Conservation (phyloP, 352 stramenopile genomes). For the Globisporangium uncinulatum region DNA sequence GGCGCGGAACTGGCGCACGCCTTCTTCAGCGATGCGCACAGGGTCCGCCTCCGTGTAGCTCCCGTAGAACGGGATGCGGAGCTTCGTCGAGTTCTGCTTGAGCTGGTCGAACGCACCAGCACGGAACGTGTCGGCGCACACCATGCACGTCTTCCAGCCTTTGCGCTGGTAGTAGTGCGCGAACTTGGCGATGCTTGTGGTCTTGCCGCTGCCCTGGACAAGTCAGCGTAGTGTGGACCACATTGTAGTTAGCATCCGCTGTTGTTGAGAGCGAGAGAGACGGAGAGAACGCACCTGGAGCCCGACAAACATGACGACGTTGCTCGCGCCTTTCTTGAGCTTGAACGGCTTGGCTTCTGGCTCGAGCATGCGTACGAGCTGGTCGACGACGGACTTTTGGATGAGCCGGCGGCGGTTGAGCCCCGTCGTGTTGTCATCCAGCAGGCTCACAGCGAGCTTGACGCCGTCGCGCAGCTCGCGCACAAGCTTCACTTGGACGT, state of each 20-base stretch:
- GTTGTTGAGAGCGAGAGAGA: neutral
- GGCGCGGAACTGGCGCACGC: conserved; percentile 94
- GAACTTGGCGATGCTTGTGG: conserved; percentile 99
- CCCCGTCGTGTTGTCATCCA: conserved; percentile 64
- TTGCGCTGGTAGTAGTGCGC: conserved; percentile 98
- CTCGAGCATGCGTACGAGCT: conserved; percentile 88
- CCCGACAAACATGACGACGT: conserved; percentile 93
- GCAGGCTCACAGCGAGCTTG: conserved; percentile 79
- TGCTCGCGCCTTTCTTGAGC: conserved; percentile 88
- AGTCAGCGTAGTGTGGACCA: conserved; percentile 13
- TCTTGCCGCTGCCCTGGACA: conserved; percentile 95
- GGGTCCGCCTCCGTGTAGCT: conserved; percentile 98
- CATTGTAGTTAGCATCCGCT: neutral
- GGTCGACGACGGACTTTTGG: conserved; percentile 89
- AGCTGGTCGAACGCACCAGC: conserved; percentile 99
- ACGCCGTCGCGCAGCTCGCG: conserved; percentile 87
- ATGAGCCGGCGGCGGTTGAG: conserved; percentile 86
- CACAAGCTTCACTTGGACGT: conserved; percentile 89
- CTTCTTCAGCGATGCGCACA: conserved; percentile 96
- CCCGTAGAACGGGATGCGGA: conserved; percentile 98
- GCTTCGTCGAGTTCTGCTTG: conserved; percentile 99
- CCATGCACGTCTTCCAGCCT: conserved; percentile 98
- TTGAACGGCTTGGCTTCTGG: conserved; percentile 83
- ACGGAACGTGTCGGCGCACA: conserved; percentile 98
- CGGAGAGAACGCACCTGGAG: conserved; percentile 22